Evolutionary conservation across 768 basidiomycete species (phyloP), one percentile per base, ranked within the genome.

Genomic region (Erythrobasidium yunnanense): DNA sequence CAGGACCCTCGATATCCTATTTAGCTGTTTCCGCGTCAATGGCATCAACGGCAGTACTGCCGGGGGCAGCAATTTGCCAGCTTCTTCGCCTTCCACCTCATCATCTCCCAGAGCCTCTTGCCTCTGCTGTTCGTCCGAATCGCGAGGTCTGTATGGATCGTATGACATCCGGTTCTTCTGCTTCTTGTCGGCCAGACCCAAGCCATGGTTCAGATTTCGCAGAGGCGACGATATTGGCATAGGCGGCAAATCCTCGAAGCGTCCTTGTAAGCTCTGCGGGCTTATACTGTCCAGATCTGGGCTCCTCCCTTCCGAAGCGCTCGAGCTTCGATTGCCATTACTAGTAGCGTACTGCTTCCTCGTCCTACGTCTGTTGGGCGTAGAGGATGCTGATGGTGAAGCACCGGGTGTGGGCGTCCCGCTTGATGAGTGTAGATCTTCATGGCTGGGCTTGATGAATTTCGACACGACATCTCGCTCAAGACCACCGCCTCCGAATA

Each of bases 1-100:
- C 8, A 73, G 63, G 18, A 68, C 70, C 20, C 22, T 22, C n/a
- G 69, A 70, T 32, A 73, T 70, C 5, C 72, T 52, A 6, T 68
- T 46, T 13, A 73, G 25, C 60, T 73, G 72, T 15, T 51, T 55
- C 17, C 38, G 20, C 17, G 71, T 60, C 33, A 70, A 54, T 7
- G 29, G 55, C 20, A 25, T 8, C 13, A 8, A 8, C n/a, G 35
- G 56, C 22, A 45, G 34, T n/a, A n/a, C n/a, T n/a, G n/a, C n/a
- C n/a, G n/a, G n/a, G n/a, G n/a, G n/a, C n/a, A n/a, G n/a, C n/a
- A n/a, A n/a, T n/a, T n/a, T n/a, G 23, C n/a, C 32, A 22, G 34
- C 34, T 49, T 42, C 34, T 6, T 38, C 17, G 6, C 11, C 54
- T n/a, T 58, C 1, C 18, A 53, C 65, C 5, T 55, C 35, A 5